Conservation (phyloP, 2,329 filamentous ascomycete genomes). For the Hypoxylon sp. region DNA sequence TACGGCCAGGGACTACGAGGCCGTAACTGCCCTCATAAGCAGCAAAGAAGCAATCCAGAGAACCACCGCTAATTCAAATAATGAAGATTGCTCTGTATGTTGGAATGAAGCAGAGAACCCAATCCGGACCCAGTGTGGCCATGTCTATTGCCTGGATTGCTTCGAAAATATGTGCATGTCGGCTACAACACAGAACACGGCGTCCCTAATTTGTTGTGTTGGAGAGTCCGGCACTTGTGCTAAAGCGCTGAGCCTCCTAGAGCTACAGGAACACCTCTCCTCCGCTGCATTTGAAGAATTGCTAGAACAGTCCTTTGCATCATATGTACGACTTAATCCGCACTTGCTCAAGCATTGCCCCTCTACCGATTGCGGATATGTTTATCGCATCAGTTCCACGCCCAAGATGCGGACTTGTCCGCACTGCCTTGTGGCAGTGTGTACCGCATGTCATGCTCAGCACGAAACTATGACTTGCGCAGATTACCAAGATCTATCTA, state of each 20-base stretch:
- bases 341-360: slow-evolving; percentile 58
- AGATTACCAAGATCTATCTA: slow-evolving; percentile 51
- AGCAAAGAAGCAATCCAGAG: neutral
- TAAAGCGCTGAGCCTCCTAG: slow-evolving; percentile 46
- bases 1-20: slow-evolving; percentile 41
- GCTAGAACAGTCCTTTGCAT: slow-evolving; percentile 56
- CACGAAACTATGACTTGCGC: slow-evolving; percentile 56
- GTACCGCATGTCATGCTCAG: slow-evolving; percentile 55
- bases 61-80: neutral
- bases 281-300: slow-evolving; percentile 56
- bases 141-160: slow-evolving; percentile 61
- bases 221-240: slow-evolving; percentile 48
- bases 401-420: slow-evolving; percentile 54
- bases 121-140: slow-evolving; percentile 56
- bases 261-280: slow-evolving; percentile 53
- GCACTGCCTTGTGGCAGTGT: slow-evolving; percentile 56
- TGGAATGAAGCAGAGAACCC: slow-evolving; percentile 57
- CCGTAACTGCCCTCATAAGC: slow-evolving; percentile 38
- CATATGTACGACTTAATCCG: slow-evolving; percentile 55
- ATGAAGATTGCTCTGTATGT: slow-evolving; percentile 55
- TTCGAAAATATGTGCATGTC: slow-evolving; percentile 56
- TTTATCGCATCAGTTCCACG: slow-evolving; percentile 56
- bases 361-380: slow-evolving; percentile 59
- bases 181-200: slow-evolving; percentile 31
- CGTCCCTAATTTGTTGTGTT: slow-evolving; percentile 47